Evolutionary conservation across 768 basidiomycete species (phyloP).

Genomic region (Agaricus blazei): DNA sequence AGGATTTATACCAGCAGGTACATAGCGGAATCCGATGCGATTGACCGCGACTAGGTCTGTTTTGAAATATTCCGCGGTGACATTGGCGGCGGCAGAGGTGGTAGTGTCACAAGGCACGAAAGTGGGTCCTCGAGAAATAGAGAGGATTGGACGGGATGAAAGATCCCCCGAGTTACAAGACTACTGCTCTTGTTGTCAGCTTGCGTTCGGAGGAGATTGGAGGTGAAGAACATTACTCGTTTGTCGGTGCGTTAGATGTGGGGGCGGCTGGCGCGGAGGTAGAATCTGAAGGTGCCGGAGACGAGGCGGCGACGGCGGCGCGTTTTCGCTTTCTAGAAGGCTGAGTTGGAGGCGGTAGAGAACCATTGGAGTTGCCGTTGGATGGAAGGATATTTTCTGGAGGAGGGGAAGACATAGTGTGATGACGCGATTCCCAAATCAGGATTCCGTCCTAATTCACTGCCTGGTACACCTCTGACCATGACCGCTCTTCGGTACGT

Average conservation of each 20-base stretch:
- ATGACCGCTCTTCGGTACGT: slow-evolving; percentile 39
- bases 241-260: slow-evolving; percentile 17
- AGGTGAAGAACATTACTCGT: slow-evolving; percentile 3
- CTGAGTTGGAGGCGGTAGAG: slow-evolving; percentile 26
- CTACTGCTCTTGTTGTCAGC: slow-evolving; percentile 29
- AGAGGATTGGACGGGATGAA: slow-evolving; percentile 62
- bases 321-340: slow-evolving; percentile 54
- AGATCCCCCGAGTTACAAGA: slow-evolving; percentile 63
- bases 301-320: slow-evolving; percentile 39
- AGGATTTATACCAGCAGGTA: slow-evolving; percentile 70
- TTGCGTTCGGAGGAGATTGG: background rate
- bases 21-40: slow-evolving; percentile 74
- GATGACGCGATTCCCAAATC: slow-evolving; percentile 3
- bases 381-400: slow-evolving; percentile 1
- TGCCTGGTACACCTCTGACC: background rate
- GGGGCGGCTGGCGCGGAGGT: slow-evolving; percentile 25
- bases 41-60: slow-evolving; percentile 73
- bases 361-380: slow-evolving; percentile 21
- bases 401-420: slow-evolving; percentile 9
- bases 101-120: slow-evolving; percentile 55
- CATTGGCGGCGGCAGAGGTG: slow-evolving; percentile 22
- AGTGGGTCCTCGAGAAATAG: slow-evolving; percentile 67
- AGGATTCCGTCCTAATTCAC: background rate
- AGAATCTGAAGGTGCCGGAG: slow-evolving; percentile 57
- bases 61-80: slow-evolving; percentile 39